These are phyloP conservation scores for Pyrrhoderma noxium DNA, from an alignment of 1,284 basidiomycete genomes.

Conservation along the genomic window DNA sequence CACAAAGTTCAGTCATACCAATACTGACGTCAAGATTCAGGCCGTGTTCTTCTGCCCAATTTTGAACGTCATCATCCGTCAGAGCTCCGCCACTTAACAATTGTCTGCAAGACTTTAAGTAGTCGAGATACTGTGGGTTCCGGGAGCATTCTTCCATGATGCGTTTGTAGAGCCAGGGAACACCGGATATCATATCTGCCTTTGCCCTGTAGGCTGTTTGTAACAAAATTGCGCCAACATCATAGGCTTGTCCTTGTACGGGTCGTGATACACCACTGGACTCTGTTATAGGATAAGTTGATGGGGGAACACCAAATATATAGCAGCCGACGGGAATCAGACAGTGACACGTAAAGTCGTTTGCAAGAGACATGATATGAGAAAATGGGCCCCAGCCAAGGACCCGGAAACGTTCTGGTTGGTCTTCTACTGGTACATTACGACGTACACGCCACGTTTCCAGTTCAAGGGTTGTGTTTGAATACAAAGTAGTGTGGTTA, in stretches of 20 bases:
- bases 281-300: slow-evolving; percentile 22
- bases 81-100: slow-evolving; percentile 28
- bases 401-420: slow-evolving; percentile 23
- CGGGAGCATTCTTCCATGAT: slow-evolving; percentile 19
- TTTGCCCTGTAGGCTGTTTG: slow-evolving; percentile 6
- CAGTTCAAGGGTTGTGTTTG: slow-evolving; percentile 23
- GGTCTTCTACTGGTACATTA: slow-evolving; percentile 18
- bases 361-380: slow-evolving; percentile 26
- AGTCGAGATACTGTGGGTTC: slow-evolving; percentile 19
- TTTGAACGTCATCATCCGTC: slow-evolving; percentile 23
- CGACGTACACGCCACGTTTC: slow-evolving; percentile 25
- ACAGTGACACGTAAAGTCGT: slow-evolving; percentile 25
- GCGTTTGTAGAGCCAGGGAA: slow-evolving; percentile 18
- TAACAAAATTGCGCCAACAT: slow-evolving; percentile 8
- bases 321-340: slow-evolving; percentile 28
- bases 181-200: slow-evolving; percentile 18
- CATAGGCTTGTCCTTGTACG: slow-evolving; percentile 1
- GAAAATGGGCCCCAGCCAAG: slow-evolving; percentile 31
- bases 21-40: slow-evolving; percentile 28
- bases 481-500: slow-evolving; percentile 25
- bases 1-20: slow-evolving; percentile 32
- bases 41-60: slow-evolving; percentile 25
- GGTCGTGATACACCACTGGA: slow-evolving; percentile 7
- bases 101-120: slow-evolving; percentile 21
- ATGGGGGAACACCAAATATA: slow-evolving; percentile 28